Evolutionary conservation across 306 rosid genomes (phyloP).

Genomic region (Casuarina glauca): DNA sequence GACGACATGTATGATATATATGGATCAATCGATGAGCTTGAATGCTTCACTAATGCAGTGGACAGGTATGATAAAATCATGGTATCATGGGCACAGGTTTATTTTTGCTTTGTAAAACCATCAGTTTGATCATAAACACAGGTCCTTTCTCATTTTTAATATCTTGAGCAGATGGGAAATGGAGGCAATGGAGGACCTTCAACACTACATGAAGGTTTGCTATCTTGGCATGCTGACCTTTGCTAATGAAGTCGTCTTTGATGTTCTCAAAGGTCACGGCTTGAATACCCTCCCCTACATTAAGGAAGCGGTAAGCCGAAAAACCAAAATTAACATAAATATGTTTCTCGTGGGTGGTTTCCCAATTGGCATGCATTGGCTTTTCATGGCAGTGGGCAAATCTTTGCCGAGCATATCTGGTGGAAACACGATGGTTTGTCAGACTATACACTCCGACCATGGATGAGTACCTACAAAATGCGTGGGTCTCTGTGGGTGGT

Average conservation of each 20-base stretch:
- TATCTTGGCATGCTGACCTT: constrained; percentile 28
- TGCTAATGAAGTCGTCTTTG: constrained; percentile 23
- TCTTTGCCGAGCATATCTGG: constrained; percentile 28
- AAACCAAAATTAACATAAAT: not conserved
- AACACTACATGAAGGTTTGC: constrained; percentile 31
- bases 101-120: not conserved
- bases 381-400: constrained; percentile 27
- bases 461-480: constrained; percentile 29
- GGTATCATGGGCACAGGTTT: not conserved
- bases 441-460: constrained; percentile 16
- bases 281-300: constrained; percentile 1
- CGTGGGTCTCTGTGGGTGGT: constrained; percentile 33
- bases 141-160: not conserved
- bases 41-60: constrained; percentile 29
- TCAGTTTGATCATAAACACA: not conserved
- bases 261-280: constrained; percentile 9
- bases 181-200: constrained; percentile 24
- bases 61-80: constrained; percentile 2
- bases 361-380: not conserved
- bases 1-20: constrained; percentile 38
- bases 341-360: not conserved
- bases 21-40: constrained; percentile 39
- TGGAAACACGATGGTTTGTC: constrained; percentile 38
- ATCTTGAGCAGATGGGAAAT: constrained; percentile 24
- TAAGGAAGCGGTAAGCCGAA: constrained; percentile 18